Base-by-base conservation (phyloP, 1,284 basidiomycete species). In the Cutaneotrichosporon sp. region DNA sequence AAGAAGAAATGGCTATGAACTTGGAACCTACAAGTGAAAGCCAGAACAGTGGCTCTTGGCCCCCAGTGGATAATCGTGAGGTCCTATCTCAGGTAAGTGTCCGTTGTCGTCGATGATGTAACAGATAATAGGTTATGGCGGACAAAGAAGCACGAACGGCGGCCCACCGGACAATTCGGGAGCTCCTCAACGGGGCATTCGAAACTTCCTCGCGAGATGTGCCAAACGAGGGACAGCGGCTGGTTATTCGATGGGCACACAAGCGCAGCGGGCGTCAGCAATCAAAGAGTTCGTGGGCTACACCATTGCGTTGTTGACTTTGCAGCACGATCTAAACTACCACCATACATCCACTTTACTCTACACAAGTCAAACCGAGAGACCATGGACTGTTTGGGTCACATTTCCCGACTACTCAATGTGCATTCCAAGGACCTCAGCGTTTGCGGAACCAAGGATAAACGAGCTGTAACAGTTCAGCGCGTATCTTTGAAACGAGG, bases 341-440 rank as follows among this genome's bases (percentile, higher is more conserved):
- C 78, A 0, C 87, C 87, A 0, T 99, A 90, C 72, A 92, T 98
- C 55, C 92, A 97, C 69, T 97, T 98, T 73, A 91, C 90, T 0
- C 77, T 99, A 37, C 94, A 97, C 70, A 99, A 99, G 76, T 90
- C 92, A 15, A 99, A 97, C 66, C 84, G 96, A 41, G 96, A 99
- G 68, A 94, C 91, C 3, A 92, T 97, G 71, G 96, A 98, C 67
- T 91, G 90, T 1, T 82, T 98, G 20, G 80, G 82, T 0, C 80
- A 92, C 64, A 75, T 97, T 34, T 80, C 87, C 12, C 84, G 90
- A 13, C 80, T 83, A 39, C 79, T 98, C 22, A 85, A 86, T 52
- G 80, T 85, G 65, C 83, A 80, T 35, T 71, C 83, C 49, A 90
- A 86, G 70, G 90, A 94, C 63, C 78, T 98, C 4, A 83, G 85